A percentile compares a stretch with the other conserved stretches of the same genome.
Conservation (phyloP, 768 basidiomycete genomes). For the Megacollybia marginata region DNA sequence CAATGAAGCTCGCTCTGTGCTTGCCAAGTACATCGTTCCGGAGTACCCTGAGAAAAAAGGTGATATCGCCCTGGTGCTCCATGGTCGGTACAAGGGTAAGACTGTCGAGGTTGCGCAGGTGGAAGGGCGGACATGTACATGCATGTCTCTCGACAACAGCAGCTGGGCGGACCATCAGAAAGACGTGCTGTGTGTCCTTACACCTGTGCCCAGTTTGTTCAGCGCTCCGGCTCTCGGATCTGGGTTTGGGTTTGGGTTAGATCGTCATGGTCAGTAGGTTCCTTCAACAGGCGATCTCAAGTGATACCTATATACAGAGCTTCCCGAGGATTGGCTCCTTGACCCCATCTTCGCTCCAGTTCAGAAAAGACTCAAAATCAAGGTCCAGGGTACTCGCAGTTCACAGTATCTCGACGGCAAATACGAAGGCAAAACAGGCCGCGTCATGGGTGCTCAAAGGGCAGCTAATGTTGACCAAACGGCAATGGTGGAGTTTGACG, state of each 20-base stretch:
- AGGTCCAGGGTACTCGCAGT: conserved; percentile 26
- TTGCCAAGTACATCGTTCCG: conserved; percentile 33
- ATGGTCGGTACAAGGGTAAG: conserved; percentile 33
- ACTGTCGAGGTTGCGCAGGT: conserved; percentile 37
- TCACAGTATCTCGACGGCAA: conserved; percentile 28
- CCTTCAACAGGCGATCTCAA: too few species aligned
- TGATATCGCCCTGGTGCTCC: conserved; percentile 44
- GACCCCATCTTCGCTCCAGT: conserved; percentile 22
- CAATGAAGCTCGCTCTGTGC: conserved; percentile 26
- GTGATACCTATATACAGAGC: conserved; percentile 14
- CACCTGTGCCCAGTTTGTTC: conserved; percentile 27
- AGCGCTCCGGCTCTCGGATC: conserved; percentile 2
- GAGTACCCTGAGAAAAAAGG: conserved; percentile 28
- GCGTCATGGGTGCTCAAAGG: conserved; percentile 23
- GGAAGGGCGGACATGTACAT: conserved; percentile 23
- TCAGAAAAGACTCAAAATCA: conserved; percentile 29
- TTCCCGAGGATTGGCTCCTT: conserved; percentile 35
- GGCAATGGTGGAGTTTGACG: conserved; percentile 24
- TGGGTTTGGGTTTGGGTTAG: too few species aligned
- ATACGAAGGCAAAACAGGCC: conserved; percentile 23
- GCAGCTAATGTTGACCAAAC: conserved; percentile 28
- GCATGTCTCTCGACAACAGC: conserved; percentile 29
- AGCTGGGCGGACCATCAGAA: conserved; percentile 13
- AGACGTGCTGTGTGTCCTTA: background rate
- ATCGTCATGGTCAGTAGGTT: too few species aligned